A percentile compares a stretch with the other conserved stretches of the same genome.
These are phyloP conservation scores for Parathielavia appendiculata DNA, from an alignment of 495 filamentous ascomycete genomes.

Conservation along the genomic window DNA sequence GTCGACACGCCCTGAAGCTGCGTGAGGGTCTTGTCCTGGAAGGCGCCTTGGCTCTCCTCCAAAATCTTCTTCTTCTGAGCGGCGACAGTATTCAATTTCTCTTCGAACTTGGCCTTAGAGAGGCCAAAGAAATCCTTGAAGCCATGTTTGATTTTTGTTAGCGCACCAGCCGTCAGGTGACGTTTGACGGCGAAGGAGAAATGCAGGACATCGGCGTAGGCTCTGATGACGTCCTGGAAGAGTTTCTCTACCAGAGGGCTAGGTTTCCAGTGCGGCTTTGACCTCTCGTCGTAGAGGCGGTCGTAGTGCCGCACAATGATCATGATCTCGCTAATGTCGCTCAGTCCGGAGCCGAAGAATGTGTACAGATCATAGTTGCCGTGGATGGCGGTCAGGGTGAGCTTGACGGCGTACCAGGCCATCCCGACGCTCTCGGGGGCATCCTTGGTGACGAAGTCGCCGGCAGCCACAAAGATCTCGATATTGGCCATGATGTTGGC, in stretches of 20 bases:
- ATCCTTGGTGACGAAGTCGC: slow-evolving; percentile 21
- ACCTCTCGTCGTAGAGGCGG: slow-evolving; percentile 25
- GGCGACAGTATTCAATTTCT: slow-evolving; percentile 20
- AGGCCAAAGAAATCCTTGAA: slow-evolving; percentile 30
- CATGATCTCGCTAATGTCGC: slow-evolving; percentile 32
- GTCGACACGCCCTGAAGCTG: slow-evolving; percentile 19
- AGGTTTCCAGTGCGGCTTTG: slow-evolving; percentile 24
- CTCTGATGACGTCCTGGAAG: slow-evolving; percentile 23
- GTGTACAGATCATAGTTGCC: slow-evolving; percentile 31
- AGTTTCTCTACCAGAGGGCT: slow-evolving; percentile 27
- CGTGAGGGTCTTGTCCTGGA: slow-evolving; percentile 28
- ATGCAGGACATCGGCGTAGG: slow-evolving; percentile 25
- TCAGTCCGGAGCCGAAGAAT: slow-evolving; percentile 28
- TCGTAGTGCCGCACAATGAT: slow-evolving; percentile 30
- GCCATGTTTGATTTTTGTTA: slow-evolving; percentile 24
- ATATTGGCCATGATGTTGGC: slow-evolving; percentile 29
- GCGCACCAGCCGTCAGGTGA: slow-evolving; percentile 22
- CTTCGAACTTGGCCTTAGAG: slow-evolving; percentile 26
- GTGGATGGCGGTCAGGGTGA: slow-evolving; percentile 29
- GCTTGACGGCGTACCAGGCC: slow-evolving; percentile 29
- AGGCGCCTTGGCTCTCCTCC: slow-evolving; percentile 27
- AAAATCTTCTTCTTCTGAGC: slow-evolving; percentile 26
- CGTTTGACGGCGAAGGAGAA: slow-evolving; percentile 27
- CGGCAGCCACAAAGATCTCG: slow-evolving; percentile 24
- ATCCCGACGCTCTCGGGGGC: slow-evolving; percentile 29